These are phyloP conservation scores for Andrographis paniculata DNA, from an alignment of 305 asterid species.

Conservation along the genomic window DNA sequence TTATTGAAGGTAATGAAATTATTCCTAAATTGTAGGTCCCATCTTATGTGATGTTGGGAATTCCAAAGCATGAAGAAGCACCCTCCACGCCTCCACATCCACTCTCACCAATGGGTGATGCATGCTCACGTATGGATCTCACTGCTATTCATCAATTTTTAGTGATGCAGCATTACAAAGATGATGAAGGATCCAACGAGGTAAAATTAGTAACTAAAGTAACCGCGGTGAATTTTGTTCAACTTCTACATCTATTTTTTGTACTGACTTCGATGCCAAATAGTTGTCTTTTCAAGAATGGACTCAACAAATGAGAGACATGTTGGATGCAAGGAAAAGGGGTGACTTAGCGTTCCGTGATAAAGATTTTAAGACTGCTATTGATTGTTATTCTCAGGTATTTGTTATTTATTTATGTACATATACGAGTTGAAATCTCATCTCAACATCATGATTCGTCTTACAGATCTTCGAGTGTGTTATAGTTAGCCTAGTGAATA, in stretches of 20 bases:
- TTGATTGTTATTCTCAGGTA: conserved; percentile 97
- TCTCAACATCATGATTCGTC: conserved; percentile 1
- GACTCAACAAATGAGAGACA: conserved; percentile 99
- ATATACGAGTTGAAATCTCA: no score
- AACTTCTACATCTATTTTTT: conserved; percentile 14
- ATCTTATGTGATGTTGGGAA: conserved; percentile 88
- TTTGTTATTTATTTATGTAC: not conserved
- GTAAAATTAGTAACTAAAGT: conserved; percentile 30
- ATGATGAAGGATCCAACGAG: conserved; percentile 92
- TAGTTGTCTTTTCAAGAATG: conserved; percentile 98
- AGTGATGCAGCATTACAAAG: conserved; percentile 87
- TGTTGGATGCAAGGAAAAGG: conserved; percentile 98
- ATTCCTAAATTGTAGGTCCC: conserved; percentile 49
- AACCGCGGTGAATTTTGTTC: conserved; percentile 6
- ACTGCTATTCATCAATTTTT: conserved; percentile 94
- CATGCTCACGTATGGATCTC: conserved; percentile 95
- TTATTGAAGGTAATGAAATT: conserved; percentile 7
- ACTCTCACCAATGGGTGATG: conserved; percentile 96
- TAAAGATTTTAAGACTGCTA: conserved; percentile 84
- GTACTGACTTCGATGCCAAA: conserved; percentile 14
- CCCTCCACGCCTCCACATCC: conserved; percentile 88
- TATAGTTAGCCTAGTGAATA: not conserved
- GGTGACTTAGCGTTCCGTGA: conserved; percentile 96
- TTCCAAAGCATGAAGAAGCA: conserved; percentile 72
- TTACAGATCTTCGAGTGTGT: conserved; percentile 3